phyloP scores from a whole-genome alignment of 148 eudicot genomes.

The Chenopodium quinoa region DNA sequence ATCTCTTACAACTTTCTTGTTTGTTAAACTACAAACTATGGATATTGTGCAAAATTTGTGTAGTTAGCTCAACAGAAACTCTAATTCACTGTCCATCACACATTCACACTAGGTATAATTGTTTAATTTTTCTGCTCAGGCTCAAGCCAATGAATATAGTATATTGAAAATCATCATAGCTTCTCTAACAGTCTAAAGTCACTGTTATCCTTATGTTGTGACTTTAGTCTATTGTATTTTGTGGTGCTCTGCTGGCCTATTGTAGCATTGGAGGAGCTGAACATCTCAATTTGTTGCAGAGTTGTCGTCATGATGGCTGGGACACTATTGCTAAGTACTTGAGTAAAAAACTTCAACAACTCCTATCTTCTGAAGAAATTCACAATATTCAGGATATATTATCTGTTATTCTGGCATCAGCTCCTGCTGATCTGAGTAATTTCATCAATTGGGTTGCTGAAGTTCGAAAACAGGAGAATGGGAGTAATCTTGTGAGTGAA shows the following conservation, averaged over 20 bases:
- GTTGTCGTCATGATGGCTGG: constrained; percentile 43
- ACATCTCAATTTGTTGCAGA: constrained; percentile 26
- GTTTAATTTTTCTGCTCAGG: not conserved
- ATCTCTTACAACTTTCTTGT: not conserved
- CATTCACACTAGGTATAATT: not conserved
- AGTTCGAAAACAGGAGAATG: constrained; percentile 37
- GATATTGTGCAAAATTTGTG: too few relatives aligned
- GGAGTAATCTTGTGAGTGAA: constrained; percentile 27
- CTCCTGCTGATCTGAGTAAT: constrained; percentile 33
- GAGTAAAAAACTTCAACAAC: constrained; percentile 32
- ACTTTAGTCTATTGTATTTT: not conserved
- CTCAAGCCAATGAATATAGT: not conserved
- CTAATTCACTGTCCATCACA: too few relatives aligned
- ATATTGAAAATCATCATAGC: not conserved
- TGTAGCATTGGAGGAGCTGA: not conserved
- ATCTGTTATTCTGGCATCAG: constrained; percentile 34
- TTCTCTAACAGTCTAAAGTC: not conserved
- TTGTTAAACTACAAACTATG: not conserved
- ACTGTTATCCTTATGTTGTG: not conserved
- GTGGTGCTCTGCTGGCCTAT: not conserved
- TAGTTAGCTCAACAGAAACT: too few relatives aligned
- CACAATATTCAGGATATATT: constrained; percentile 39
- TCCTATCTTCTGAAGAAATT: constrained; percentile 34
- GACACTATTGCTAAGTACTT: constrained; percentile 36
- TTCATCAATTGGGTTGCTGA: constrained; percentile 53